Evolutionary conservation across 192 early-diverging fungal species (phyloP).

Genomic region (Coemansia reversa): DNA sequence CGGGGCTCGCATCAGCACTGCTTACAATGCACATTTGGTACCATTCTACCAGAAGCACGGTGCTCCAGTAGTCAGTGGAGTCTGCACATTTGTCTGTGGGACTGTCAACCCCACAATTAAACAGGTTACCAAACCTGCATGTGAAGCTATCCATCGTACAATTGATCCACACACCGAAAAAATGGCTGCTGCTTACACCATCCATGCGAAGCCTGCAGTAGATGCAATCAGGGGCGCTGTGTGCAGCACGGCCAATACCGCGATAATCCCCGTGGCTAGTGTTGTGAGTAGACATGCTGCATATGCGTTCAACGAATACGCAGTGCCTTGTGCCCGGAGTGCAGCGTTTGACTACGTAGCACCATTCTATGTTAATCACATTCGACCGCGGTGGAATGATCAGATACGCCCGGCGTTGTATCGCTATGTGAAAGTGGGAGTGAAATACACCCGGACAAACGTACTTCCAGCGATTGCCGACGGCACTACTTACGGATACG

Average conservation of each 20-base stretch:
- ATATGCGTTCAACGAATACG: slow-evolving; percentile 18
- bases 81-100: slow-evolving; percentile 16
- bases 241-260: slow-evolving; percentile 3
- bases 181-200: slow-evolving; percentile 12
- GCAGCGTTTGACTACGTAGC: slow-evolving; percentile 32
- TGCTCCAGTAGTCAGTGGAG: slow-evolving; percentile 18
- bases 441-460: slow-evolving; percentile 28
- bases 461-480: slow-evolving; percentile 36
- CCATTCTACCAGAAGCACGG: slow-evolving; percentile 51
- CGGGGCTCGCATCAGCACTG: slow-evolving; percentile 39
- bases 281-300: not conserved
- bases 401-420: slow-evolving; percentile 41
- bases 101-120: slow-evolving; percentile 25
- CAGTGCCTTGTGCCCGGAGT: slow-evolving; percentile 26
- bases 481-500: slow-evolving; percentile 17
- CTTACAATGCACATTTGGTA: slow-evolving; percentile 50
- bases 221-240: slow-evolving; percentile 13
- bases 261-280: slow-evolving; percentile 16
- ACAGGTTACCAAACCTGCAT: slow-evolving; percentile 23
- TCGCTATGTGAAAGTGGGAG: slow-evolving; percentile 26
- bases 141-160: slow-evolving; percentile 19
- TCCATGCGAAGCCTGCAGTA: slow-evolving; percentile 28
- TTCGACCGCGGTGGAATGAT: slow-evolving; percentile 41
- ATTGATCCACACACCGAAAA: slow-evolving; percentile 25
- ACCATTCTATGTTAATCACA: slow-evolving; percentile 35